Conservation (phyloP, 73 alveolate genomes). For the Paramecium sexaurelia region DNA sequence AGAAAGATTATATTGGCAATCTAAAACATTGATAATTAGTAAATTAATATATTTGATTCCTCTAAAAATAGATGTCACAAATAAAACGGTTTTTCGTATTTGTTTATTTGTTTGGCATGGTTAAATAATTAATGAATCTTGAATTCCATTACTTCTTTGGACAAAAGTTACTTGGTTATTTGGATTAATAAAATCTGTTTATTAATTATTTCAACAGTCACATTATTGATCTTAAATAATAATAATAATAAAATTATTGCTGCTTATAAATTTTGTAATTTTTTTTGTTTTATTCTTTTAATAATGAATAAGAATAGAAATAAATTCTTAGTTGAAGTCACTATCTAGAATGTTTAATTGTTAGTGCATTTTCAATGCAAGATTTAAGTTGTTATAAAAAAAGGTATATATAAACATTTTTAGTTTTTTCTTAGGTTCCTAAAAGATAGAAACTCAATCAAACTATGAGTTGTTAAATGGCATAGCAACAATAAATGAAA, state of each 20-base stretch:
- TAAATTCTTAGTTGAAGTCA: background rate
- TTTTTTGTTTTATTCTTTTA: background rate
- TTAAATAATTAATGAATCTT: background rate
- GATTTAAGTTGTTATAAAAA: background rate
- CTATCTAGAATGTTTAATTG: background rate
- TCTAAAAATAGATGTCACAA: background rate
- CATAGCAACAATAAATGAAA: background rate
- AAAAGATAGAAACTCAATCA: background rate
- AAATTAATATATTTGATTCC: background rate
- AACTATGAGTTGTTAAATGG: background rate
- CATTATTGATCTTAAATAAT: background rate
- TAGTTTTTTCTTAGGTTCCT: background rate
- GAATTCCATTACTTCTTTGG: background rate
- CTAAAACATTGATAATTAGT: background rate
- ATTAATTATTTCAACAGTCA: background rate
- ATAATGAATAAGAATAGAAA: background rate
- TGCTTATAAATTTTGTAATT: background rate
- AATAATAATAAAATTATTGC: background rate
- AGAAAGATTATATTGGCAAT: conserved; percentile 83
- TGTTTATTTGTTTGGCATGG: background rate
- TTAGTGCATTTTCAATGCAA: background rate
- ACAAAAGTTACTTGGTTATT: no score
- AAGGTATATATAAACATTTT: background rate
- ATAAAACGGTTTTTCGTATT: background rate
- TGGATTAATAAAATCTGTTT: background rate